phyloP scores from a whole-genome alignment of 202 grass and related monocot species.

The Schoenoplectus tabernaemontani region DNA sequence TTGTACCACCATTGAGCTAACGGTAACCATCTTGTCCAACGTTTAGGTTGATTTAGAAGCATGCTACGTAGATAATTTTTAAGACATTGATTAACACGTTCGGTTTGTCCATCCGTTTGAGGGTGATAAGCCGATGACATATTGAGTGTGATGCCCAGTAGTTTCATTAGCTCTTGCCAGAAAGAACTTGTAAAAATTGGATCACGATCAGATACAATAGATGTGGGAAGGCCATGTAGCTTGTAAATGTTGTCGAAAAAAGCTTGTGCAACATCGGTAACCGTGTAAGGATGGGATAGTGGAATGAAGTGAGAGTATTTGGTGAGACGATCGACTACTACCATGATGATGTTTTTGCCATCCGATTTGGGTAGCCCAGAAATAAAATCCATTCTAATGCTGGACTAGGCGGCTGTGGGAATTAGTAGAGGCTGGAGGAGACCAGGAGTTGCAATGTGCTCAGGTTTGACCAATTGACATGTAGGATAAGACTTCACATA shows the following conservation, averaged over 20 bases:
- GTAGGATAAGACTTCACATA: not conserved
- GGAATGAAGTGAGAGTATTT: not conserved
- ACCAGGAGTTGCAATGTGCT: not conserved
- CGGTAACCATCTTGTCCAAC: not conserved
- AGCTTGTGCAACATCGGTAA: not conserved
- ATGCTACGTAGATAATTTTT: not conserved
- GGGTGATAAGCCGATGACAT: not conserved
- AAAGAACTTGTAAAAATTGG: not conserved
- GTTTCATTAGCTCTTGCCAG: not conserved
- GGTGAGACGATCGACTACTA: not conserved
- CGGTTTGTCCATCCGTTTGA: not conserved
- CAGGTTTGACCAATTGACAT: not conserved
- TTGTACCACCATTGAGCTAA: not conserved
- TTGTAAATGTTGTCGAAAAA: not conserved
- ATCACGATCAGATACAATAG: not conserved
- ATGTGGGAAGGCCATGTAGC: not conserved
- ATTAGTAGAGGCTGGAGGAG: too few relatives aligned
- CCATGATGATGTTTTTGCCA: not conserved
- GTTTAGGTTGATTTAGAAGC: not conserved
- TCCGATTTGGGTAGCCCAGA: not conserved
- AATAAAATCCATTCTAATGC: not conserved
- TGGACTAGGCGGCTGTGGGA: not conserved
- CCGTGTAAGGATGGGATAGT: not conserved
- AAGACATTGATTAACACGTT: not conserved
- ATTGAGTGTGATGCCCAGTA: not conserved